These are phyloP conservation scores for Thielaviopsis punctulata DNA, from an alignment of 2,329 filamentous ascomycete genomes.

Conservation along the genomic window DNA sequence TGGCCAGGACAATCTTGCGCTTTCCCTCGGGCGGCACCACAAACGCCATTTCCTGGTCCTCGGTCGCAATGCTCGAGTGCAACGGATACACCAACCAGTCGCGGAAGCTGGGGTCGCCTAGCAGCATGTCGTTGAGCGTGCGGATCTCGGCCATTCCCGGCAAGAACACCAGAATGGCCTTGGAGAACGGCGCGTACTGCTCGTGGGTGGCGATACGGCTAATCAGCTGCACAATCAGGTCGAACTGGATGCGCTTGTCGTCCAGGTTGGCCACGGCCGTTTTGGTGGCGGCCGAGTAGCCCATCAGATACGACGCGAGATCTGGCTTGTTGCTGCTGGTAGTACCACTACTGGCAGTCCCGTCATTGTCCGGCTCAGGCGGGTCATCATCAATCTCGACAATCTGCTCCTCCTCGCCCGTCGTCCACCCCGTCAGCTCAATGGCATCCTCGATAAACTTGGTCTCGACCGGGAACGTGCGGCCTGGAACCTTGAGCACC, in stretches of 20 bases:
- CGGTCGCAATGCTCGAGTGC: constrained; percentile 87
- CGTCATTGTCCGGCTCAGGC: constrained; percentile 29
- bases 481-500: constrained; percentile 75
- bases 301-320: constrained; percentile 45
- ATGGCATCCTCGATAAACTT: constrained; percentile 85
- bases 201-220: constrained; percentile 55
- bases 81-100: constrained; percentile 79
- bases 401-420: constrained; percentile 26
- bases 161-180: constrained; percentile 83
- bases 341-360: no score
- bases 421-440: constrained; percentile 63
- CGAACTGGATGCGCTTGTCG: constrained; percentile 82
- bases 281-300: constrained; percentile 61
- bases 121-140: constrained; percentile 68
- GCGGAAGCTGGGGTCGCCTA: constrained; percentile 58
- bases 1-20: constrained; percentile 88
- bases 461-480: constrained; percentile 82
- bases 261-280: constrained; percentile 63
- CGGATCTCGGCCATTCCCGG: constrained; percentile 90
- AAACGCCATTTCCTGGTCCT: constrained; percentile 92
- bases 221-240: constrained; percentile 66
- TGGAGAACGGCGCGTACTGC: constrained; percentile 55
- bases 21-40: constrained; percentile 63
- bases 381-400: constrained; percentile 32
- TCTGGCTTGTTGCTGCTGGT: no score